Evolutionary conservation across 169 alveolate genomes (phyloP).

Genomic region (Babesia gibsoni): DNA sequence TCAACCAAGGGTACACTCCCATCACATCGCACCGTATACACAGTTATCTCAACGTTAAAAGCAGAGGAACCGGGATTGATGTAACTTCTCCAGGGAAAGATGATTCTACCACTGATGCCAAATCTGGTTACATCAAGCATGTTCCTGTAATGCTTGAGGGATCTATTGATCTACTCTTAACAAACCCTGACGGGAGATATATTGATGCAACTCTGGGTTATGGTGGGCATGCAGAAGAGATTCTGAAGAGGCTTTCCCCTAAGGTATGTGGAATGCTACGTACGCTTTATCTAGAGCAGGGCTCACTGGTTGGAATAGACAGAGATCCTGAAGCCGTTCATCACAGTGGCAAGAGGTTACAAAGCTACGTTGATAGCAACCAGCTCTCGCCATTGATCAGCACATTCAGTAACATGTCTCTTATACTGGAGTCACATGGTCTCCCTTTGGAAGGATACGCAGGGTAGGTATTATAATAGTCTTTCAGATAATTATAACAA

Average conservation of each 20-base stretch:
- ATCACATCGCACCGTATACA: no score
- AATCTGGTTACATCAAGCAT: constrained; percentile 25
- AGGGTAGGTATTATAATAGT: constrained; percentile 27
- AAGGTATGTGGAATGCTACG: constrained; percentile 11
- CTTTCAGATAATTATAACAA: background rate
- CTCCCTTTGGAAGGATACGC: constrained; percentile 64
- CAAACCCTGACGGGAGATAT: constrained; percentile 59
- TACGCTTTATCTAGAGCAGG: constrained; percentile 18
- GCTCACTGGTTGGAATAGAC: constrained; percentile 68
- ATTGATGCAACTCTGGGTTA: constrained; percentile 77
- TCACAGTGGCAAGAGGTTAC: constrained; percentile 47
- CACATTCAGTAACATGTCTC: constrained; percentile 57
- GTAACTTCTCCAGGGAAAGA: no score
- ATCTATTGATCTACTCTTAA: constrained; percentile 50
- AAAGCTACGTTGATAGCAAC: constrained; percentile 32
- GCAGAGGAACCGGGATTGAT: no score
- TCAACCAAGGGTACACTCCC: no score
- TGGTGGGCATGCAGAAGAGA: constrained; percentile 75
- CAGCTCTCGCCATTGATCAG: constrained; percentile 62
- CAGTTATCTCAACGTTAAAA: no score
- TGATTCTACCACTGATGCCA: no score
- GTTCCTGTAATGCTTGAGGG: constrained; percentile 58
- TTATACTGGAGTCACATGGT: constrained; percentile 43
- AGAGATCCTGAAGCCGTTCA: constrained; percentile 75
- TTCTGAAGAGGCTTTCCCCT: constrained; percentile 15